phyloP scores from a whole-genome alignment of 1,284 basidiomycete genomes.

The Melanopsichium pennsylvanicum region DNA sequence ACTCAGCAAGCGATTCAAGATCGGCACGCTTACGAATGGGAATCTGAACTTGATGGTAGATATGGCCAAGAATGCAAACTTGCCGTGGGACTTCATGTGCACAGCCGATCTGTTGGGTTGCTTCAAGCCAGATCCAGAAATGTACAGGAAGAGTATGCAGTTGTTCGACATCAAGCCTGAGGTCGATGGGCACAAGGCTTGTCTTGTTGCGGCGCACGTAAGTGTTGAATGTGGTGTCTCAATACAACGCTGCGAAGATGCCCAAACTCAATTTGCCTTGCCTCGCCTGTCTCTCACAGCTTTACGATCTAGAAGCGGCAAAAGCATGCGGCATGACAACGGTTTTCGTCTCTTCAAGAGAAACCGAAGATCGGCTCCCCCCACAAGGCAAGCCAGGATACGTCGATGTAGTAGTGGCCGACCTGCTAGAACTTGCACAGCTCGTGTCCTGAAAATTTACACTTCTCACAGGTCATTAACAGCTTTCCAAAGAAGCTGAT shows the following conservation, averaged over 20 bases:
- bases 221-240: no score
- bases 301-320: conserved; percentile 32
- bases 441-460: neutral
- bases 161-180: conserved; percentile 22
- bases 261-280: neutral
- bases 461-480: neutral
- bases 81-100: conserved; percentile 33
- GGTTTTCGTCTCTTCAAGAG: conserved; percentile 29
- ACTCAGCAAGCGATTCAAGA: conserved; percentile 5
- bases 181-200: conserved; percentile 3
- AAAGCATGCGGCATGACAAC: conserved; percentile 36
- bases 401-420: conserved; percentile 26
- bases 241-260: no score
- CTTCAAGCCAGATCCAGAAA: conserved; percentile 28
- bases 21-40: conserved; percentile 33
- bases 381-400: conserved; percentile 23
- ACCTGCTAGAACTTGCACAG: conserved; percentile 18
- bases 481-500: no score
- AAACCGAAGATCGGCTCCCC: conserved; percentile 24
- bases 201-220: conserved; percentile 34
- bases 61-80: conserved; percentile 20
- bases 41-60: conserved; percentile 37
- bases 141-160: conserved; percentile 21
- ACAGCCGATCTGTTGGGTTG: conserved; percentile 27
- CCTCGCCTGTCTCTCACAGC: neutral